A percentile compares a stretch with the other conserved stretches of the same genome.
phyloP scores from a whole-genome alignment of 352 stramenopile genomes.

The Phytophthora palmivora region DNA sequence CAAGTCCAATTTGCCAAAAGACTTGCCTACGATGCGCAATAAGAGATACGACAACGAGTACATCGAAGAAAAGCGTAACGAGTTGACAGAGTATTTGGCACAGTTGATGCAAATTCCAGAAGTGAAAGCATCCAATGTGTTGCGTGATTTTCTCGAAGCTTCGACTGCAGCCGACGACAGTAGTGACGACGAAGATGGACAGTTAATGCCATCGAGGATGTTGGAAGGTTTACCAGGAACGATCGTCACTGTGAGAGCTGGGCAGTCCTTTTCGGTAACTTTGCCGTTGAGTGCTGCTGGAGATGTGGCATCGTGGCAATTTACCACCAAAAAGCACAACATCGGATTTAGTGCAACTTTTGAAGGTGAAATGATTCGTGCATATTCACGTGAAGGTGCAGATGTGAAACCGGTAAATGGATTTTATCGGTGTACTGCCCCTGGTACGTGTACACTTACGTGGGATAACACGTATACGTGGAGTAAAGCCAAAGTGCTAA shows the following conservation, averaged over 20 bases:
- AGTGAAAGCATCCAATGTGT: slow-evolving; percentile 59
- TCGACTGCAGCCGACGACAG: slow-evolving; percentile 49
- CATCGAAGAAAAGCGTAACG: slow-evolving; percentile 75
- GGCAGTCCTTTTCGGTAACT: slow-evolving; percentile 75
- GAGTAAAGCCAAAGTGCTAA: slow-evolving; percentile 77
- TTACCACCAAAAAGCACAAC: slow-evolving; percentile 83
- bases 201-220: slow-evolving; percentile 48
- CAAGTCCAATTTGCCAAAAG: slow-evolving; percentile 65
- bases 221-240: slow-evolving; percentile 65
- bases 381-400: slow-evolving; percentile 75
- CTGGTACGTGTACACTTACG: slow-evolving; percentile 70
- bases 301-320: slow-evolving; percentile 73
- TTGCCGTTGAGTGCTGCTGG: slow-evolving; percentile 48
- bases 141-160: slow-evolving; percentile 73
- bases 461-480: slow-evolving; percentile 90
- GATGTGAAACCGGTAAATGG: slow-evolving; percentile 70
- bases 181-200: slow-evolving; percentile 61
- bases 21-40: slow-evolving; percentile 69
- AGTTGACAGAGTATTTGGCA: slow-evolving; percentile 66
- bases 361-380: slow-evolving; percentile 59
- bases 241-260: slow-evolving; percentile 67
- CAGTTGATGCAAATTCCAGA: slow-evolving; percentile 60
- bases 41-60: slow-evolving; percentile 82
- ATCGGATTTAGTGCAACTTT: slow-evolving; percentile 85
- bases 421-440: slow-evolving; percentile 53